Base-by-base conservation (phyloP, 768 basidiomycete species). In the Pholiota molesta region DNA sequence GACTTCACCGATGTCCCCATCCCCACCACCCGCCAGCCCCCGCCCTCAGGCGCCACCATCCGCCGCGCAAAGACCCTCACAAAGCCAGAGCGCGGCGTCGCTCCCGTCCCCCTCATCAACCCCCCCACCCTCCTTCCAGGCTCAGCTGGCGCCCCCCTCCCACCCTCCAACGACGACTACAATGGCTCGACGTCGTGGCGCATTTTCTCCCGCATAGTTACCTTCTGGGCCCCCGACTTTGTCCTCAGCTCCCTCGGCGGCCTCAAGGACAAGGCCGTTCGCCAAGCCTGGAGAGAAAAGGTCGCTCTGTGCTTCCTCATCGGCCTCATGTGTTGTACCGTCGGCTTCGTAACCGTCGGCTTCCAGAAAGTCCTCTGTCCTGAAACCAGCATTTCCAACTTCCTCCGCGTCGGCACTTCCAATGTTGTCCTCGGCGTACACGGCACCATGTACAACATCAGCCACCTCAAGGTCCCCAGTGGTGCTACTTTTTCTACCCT, bases 231-330 rank as follows among this genome's bases (percentile, higher is more conserved):
- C 1, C 95, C 96, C 26, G 81, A 85, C 51, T 83, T 90, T 69
- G 74, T 94, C 23, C 84, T 98, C 60, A 75, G 83, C 23, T 85
- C 87, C 2, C 42, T 94, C 11, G 92, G 91, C 60, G 92, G 94
- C 49, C 81, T 98, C 72, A 90, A 85, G 71, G 94, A 96, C 75
- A 83, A 84, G 68, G 81, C 85, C 39, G 82, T 85, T 57, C 81
- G 87, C 63, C 94, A 97, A 74, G 97, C 97, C 1, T 99, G 97
- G 97, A 86, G 96, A 71, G 97, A 99, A 77, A 99, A 99, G 81
- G 88, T 97, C 61, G 87, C 95, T 6, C 81, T 99, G 3, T 98
- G 96, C 76, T 87, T 92, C 74, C 89, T 98, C 70, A 92, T 95
- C 55, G 66, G 85, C 60, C 40, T 95, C 47, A 75, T 97, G 19